A percentile compares a stretch with the other conserved stretches of the same genome.
phyloP scores from a whole-genome alignment of 2,329 filamentous ascomycete species.

The Scedosporium boydii region DNA sequence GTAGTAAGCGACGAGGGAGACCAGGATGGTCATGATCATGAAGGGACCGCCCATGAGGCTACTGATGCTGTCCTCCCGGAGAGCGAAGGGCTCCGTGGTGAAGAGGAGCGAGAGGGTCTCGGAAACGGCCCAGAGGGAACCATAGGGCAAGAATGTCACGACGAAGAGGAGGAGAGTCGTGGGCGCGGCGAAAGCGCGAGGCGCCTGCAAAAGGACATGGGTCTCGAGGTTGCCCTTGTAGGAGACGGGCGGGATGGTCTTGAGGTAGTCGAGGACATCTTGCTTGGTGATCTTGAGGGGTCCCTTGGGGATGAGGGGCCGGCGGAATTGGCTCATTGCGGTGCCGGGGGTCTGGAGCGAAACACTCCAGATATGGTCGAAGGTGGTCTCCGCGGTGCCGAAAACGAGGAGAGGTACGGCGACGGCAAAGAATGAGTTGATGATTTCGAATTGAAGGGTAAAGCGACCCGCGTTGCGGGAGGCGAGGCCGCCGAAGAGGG shows the following conservation, averaged over 20 bases:
- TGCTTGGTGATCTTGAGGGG: conserved; percentile 20
- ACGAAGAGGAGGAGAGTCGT: conserved; percentile 36
- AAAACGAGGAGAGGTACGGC: conserved; percentile 38
- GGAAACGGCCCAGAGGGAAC: conserved; percentile 36
- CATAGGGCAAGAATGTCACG: conserved; percentile 33
- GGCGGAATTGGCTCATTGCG: conserved; percentile 10
- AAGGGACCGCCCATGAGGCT: conserved; percentile 35
- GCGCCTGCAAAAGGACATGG: conserved; percentile 29
- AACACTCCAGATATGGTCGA: conserved; percentile 28
- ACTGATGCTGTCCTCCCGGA: conserved; percentile 30
- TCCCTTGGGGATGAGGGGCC: conserved; percentile 14
- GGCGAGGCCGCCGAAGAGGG: conserved; percentile 41
- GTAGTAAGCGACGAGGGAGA: conserved; percentile 23
- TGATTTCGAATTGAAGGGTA: conserved; percentile 39
- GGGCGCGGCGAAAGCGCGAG: conserved; percentile 38
- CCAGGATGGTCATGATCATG: conserved; percentile 25
- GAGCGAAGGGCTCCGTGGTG: conserved; percentile 30
- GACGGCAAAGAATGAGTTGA: conserved; percentile 36
- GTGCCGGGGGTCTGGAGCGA: conserved; percentile 11
- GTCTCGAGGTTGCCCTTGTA: conserved; percentile 23
- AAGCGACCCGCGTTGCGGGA: conserved; percentile 31
- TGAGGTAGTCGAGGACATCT: conserved; percentile 25
- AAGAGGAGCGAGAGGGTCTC: conserved; percentile 38
- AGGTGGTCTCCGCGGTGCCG: conserved; percentile 42
- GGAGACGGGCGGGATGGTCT: conserved; percentile 26